Evolutionary conservation across 2,329 filamentous ascomycete species (phyloP).

Genomic region (Ceratocystis eucalypticola): DNA sequence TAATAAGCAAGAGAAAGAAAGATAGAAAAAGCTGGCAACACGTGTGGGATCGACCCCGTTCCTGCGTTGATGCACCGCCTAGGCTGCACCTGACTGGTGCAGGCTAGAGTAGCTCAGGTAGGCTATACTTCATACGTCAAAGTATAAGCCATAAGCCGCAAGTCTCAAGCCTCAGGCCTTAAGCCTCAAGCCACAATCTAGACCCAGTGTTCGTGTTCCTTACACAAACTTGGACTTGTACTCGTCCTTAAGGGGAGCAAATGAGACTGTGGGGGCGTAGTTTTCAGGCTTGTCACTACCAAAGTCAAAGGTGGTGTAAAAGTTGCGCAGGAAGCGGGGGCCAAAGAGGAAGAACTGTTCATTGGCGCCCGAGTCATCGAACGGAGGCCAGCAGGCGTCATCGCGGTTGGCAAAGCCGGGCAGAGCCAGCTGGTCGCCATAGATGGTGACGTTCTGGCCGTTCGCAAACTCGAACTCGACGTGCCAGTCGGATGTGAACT

Average conservation of each 20-base stretch:
- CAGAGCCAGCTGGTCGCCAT: constrained; percentile 25
- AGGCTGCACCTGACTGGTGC: too few species aligned
- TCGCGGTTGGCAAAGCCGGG: constrained; percentile 27
- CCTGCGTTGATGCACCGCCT: too few species aligned
- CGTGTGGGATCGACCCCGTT: too few species aligned
- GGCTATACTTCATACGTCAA: not conserved
- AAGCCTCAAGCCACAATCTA: not conserved
- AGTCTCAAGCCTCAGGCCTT: not conserved
- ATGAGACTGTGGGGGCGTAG: constrained; percentile 21
- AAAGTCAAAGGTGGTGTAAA: constrained; percentile 28
- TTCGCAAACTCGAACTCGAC: constrained; percentile 24
- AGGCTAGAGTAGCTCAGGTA: too few species aligned
- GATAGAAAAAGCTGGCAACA: too few species aligned
- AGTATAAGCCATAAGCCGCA: not conserved
- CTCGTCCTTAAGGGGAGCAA: constrained; percentile 22
- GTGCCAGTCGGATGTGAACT: constrained; percentile 29
- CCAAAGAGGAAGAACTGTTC: constrained; percentile 26
- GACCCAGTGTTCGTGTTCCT: not conserved
- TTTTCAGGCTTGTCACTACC: constrained; percentile 20
- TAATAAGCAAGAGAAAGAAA: constrained; percentile 3
- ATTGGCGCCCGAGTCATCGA: constrained; percentile 22
- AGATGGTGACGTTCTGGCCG: constrained; percentile 24
- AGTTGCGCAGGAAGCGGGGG: constrained; percentile 23
- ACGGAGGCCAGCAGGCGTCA: constrained; percentile 28
- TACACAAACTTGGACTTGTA: constrained; percentile 13